phyloP scores from a whole-genome alignment of 2,329 filamentous ascomycete genomes.

The Exophiala sideris region DNA sequence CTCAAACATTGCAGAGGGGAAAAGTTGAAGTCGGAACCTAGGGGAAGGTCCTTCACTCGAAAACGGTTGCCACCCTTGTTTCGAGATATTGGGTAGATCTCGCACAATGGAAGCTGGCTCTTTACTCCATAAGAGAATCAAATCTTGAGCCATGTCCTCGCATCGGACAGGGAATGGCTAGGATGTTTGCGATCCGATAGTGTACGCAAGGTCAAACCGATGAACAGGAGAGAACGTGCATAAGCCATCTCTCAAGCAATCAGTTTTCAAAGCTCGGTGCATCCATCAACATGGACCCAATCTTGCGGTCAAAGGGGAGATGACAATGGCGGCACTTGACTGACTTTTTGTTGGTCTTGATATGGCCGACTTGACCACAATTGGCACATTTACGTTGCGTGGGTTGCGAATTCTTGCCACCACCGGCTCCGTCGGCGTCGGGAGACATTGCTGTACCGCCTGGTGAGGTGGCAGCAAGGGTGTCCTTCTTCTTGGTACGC shows the following conservation, averaged over 20 bases:
- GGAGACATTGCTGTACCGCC: slow-evolving; percentile 40
- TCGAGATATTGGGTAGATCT: slow-evolving; percentile 9
- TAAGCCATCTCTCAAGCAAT: background rate
- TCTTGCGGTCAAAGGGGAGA: slow-evolving; percentile 23
- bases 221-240: background rate
- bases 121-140: background rate
- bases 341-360: slow-evolving; percentile 99
- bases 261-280: slow-evolving; percentile 12
- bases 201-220: too few relatives aligned
- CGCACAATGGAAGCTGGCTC: background rate
- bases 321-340: slow-evolving; percentile 34
- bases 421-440: slow-evolving; percentile 42
- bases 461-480: slow-evolving; percentile 19
- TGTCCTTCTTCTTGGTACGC: slow-evolving; percentile 35
- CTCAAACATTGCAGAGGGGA: background rate
- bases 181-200: too few relatives aligned
- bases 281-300: slow-evolving; percentile 17
- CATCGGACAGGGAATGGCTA: slow-evolving; percentile 2
- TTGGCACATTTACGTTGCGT: slow-evolving; percentile 89
- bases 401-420: slow-evolving; percentile 64
- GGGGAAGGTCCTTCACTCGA: background rate
- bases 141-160: slow-evolving; percentile 7
- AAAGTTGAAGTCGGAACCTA: background rate
- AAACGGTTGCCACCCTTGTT: background rate
- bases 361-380: slow-evolving; percentile 93